These are phyloP conservation scores for Trichoderma brevicompactum DNA, from an alignment of 2,329 filamentous ascomycete species.

Conservation along the genomic window DNA sequence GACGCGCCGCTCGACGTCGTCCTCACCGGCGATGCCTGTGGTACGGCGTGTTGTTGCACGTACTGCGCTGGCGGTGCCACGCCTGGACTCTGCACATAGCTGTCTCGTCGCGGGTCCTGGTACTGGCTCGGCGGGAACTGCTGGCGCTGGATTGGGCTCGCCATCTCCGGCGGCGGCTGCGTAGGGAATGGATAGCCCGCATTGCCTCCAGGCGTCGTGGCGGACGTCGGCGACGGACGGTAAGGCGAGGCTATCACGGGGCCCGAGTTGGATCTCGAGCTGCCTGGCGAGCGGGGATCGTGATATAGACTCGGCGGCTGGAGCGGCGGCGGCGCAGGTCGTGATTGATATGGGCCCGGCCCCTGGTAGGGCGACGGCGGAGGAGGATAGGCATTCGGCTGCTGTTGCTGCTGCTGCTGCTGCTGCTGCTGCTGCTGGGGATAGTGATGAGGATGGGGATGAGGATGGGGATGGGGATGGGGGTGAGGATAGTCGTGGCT, in stretches of 20 bases:
- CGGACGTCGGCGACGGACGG: slow-evolving; percentile 53
- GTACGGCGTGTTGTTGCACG: slow-evolving; percentile 40
- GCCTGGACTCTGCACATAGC: slow-evolving; percentile 50
- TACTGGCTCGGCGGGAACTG: slow-evolving; percentile 53
- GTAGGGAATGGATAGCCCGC: slow-evolving; percentile 57
- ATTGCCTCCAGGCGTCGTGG: slow-evolving; percentile 44
- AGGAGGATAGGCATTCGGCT: slow-evolving; percentile 45
- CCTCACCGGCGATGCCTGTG: slow-evolving; percentile 56
- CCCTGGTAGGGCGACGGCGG: slow-evolving; percentile 47
- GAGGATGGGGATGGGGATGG: slow-evolving; percentile 11
- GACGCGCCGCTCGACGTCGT: slow-evolving; percentile 44
- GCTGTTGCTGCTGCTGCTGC: slow-evolving; percentile 37
- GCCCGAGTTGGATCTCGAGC: slow-evolving; percentile 40
- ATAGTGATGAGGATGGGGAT: slow-evolving; percentile 24
- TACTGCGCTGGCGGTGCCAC: slow-evolving; percentile 32
- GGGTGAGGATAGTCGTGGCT: slow-evolving; percentile 51
- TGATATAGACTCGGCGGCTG: slow-evolving; percentile 51
- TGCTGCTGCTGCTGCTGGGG: slow-evolving; percentile 32
- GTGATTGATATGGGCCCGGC: slow-evolving; percentile 50
- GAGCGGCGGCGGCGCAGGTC: slow-evolving; percentile 51
- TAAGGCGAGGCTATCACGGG: slow-evolving; percentile 50
- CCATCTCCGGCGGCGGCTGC: slow-evolving; percentile 48
- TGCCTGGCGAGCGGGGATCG: slow-evolving; percentile 57
- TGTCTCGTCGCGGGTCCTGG: slow-evolving; percentile 51
- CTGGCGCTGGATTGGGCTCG: slow-evolving; percentile 57